phyloP scores from a whole-genome alignment of 169 alveolate species.

The Cryptosporidium andersoni region DNA sequence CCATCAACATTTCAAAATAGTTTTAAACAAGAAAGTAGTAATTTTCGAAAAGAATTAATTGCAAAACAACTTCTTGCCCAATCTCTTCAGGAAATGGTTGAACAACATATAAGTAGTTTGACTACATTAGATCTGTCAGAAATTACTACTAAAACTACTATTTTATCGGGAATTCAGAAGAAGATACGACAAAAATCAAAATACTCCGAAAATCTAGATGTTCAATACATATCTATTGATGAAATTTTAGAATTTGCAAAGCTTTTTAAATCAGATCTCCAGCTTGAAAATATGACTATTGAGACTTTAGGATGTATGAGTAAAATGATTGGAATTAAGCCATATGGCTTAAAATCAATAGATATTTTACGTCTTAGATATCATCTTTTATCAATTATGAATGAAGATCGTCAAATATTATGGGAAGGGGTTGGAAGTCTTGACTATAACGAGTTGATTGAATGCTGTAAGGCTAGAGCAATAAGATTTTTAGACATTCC shows the following conservation, averaged over 20 bases:
- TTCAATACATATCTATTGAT: too few species aligned
- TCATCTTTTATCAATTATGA: conserved; percentile 4
- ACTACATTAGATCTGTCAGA: conserved; percentile 75
- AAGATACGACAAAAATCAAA: conserved; percentile 58
- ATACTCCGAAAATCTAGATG: too few species aligned
- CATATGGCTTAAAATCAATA: not conserved
- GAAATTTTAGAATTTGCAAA: conserved; percentile 79
- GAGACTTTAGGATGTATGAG: conserved; percentile 79
- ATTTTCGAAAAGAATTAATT: conserved; percentile 21
- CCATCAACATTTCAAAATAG: conserved; percentile 87
- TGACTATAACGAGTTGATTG: not conserved
- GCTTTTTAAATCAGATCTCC: conserved; percentile 84
- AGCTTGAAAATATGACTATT: conserved; percentile 84
- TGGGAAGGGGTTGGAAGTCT: conserved; percentile 10
- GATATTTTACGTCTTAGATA: not conserved
- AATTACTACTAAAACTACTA: conserved; percentile 68
- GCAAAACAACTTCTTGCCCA: not conserved
- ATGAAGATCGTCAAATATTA: conserved; percentile 24
- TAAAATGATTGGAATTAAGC: not conserved
- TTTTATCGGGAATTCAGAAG: conserved; percentile 82
- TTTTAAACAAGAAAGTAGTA: conserved; percentile 35
- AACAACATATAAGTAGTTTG: conserved; percentile 31
- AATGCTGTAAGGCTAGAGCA: too few species aligned
- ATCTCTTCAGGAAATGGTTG: too few species aligned
- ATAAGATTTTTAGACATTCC: not conserved